Base-by-base conservation (phyloP, 116 monocot genomes). In the Papilionanthe hybrid region DNA sequence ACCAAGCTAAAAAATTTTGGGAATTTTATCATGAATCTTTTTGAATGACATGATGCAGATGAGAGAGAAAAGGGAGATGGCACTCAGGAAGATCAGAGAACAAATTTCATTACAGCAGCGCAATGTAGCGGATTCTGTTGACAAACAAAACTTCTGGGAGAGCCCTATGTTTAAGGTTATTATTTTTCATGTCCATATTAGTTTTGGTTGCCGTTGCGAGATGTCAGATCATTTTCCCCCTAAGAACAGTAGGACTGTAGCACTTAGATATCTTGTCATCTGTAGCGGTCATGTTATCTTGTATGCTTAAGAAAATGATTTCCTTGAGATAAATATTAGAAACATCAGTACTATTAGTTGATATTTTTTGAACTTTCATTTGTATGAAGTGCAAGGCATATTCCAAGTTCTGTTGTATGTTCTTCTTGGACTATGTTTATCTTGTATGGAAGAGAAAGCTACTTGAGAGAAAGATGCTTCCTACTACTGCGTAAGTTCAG, bases 71-170 rank as follows among this genome's bases (percentile, higher is more conserved):
- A 81, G 89, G 49, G 90, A 95, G 37, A 88, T 83, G 43, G 85
- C 78, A 0, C 47, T 92, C 60, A 91, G 88, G 75, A 94, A 98
- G 27, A 79, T 94, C 9, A 92, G 71, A 78, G 93, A 92, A 42
- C 90, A 88, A 72, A 28, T 98, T 53, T 81, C 83, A 25, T 56
- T 85, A 67, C 90, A 87, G 82, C 88, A 88, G 66, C 86, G 78
- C 37, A 87, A 84, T 30, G 79, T 15, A 42, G 66, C 69, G 22
- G 22, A 56, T 72, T 76, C 76, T 43, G 72, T 71, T 57, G 86
- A 74, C 50, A 91, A 90, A 41, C 77, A 83, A 9, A 94, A 89
- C 56, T 88, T 90, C 58, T 90, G 87, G 97, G 94, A 91, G 73
- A 90, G 88, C 69, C 81, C 88, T 75, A 87, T 84, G 47, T 55